phyloP scores from a whole-genome alignment of 805 yeast genomes.

The Diddensiella santjacobensis region DNA sequence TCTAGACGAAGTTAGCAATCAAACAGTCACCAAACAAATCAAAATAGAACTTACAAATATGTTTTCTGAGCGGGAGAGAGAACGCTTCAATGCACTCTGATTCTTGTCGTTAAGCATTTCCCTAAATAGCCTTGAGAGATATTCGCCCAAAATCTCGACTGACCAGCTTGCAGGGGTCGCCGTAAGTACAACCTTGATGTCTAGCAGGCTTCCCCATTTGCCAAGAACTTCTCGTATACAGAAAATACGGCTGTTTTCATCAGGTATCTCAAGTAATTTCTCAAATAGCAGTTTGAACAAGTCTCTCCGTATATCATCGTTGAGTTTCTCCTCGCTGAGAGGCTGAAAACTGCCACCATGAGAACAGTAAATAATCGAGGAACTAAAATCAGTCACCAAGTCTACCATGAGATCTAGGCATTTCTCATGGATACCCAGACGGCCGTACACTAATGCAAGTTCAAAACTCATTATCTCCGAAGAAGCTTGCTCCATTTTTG shows the following conservation, averaged over 20 bases:
- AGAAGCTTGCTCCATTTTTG: conserved; percentile 26
- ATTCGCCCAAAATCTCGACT: conserved; percentile 29
- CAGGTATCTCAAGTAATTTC: conserved; percentile 25
- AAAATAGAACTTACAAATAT: conserved; percentile 11
- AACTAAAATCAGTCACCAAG: conserved; percentile 33
- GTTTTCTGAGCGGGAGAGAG: conserved; percentile 23
- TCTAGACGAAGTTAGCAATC: neutral
- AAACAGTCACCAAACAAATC: too few relatives aligned
- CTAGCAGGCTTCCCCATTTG: conserved; percentile 29
- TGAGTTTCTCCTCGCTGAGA: neutral
- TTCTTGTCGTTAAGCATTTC: conserved; percentile 19
- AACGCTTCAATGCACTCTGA: conserved; percentile 16
- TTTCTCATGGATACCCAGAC: conserved; percentile 33
- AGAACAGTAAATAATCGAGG: conserved; percentile 33
- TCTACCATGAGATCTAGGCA: conserved; percentile 32
- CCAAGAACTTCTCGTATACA: conserved; percentile 29
- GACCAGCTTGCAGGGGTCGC: conserved; percentile 33
- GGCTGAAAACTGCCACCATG: conserved; percentile 3
- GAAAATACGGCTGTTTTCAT: conserved; percentile 21
- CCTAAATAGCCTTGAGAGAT: conserved; percentile 19
- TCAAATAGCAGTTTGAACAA: conserved; percentile 27
- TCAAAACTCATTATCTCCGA: conserved; percentile 30
- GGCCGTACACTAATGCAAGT: conserved; percentile 31
- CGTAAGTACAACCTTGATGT: conserved; percentile 28
- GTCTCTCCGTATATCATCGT: conserved; percentile 22